Base-by-base conservation (phyloP, 1,284 basidiomycete genomes). In the Rhodotorula sp. region DNA sequence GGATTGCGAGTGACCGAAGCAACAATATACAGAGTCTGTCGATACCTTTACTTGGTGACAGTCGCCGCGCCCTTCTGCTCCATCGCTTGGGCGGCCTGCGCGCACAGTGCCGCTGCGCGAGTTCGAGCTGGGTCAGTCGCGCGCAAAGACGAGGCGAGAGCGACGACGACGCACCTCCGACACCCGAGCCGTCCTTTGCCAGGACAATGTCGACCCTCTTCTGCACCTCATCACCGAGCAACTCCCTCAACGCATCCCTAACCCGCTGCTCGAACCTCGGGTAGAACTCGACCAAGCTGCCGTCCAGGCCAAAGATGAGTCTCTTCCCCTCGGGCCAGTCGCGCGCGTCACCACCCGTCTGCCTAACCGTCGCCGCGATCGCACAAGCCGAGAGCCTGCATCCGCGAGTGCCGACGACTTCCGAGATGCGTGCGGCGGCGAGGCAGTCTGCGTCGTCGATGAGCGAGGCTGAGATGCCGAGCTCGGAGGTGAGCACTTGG, bases 171-270 rank as follows among this genome's bases (percentile, higher is more conserved):
- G 55, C 56, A 73, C 71, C 72, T 51, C 95, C 95, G 51, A 95
- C 93, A 62, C 95, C 96, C 79, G 91, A 94, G 32, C 96, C 95
- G 78, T 99, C 96, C 82, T 96, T 98, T 8, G 95, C 95, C 76
- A 97, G 81, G 30, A 92, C 94, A 76, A 98, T 91, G 70, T 89
- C 86, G 11, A 96, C 87, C 48, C 87, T 83, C 77, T 86, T 84
- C 82, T 93, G 92, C 8, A 89, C 86, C 52, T 91, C 86, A 52
- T 86, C 84, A 11, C 95, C 94, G 19, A 98, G 85, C 46, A 98
- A 78, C 3, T 83, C 81, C n/a, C 85, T 82, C 59, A 99, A 80
- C 0, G 92, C 89, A 57, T 87, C 86, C 44, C 90, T 85, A 71
- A 97, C 83, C 20, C 85, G 85, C 15, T 85, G 82, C 78, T 93